phyloP scores from a whole-genome alignment of 345 rosid genomes.

The Aurinia saxatilis region DNA sequence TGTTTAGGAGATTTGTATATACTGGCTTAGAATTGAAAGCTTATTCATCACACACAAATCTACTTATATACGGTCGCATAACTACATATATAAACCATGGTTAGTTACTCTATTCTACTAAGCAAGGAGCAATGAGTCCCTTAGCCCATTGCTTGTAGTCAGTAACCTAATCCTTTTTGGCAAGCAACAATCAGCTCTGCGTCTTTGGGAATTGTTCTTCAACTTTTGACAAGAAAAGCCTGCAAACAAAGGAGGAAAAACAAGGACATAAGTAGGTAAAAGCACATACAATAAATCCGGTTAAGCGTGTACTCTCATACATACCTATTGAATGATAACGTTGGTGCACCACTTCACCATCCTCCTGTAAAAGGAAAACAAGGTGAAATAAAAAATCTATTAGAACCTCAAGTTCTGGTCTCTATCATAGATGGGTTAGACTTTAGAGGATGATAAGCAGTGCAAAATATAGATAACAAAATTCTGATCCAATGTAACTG shows the following conservation, averaged over 20 bases:
- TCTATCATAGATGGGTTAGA: neutral
- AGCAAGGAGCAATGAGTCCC: neutral
- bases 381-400: neutral
- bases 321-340: slow-evolving; percentile 61
- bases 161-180: slow-evolving; percentile 89
- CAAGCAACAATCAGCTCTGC: slow-evolving; percentile 81
- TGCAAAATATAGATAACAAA: neutral
- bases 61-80: neutral
- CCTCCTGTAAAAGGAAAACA: slow-evolving; percentile 50
- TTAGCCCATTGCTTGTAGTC: neutral
- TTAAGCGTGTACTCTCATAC: neutral
- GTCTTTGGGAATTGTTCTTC: slow-evolving; percentile 77
- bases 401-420: neutral
- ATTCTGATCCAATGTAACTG: too few relatives aligned
- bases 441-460: neutral
- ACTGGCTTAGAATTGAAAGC: too few relatives aligned
- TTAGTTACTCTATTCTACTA: neutral
- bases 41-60: too few relatives aligned
- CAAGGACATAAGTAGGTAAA: slow-evolving; percentile 1
- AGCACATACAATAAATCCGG: neutral
- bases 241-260: slow-evolving; percentile 27
- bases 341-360: slow-evolving; percentile 97
- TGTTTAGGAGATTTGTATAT: too few relatives aligned
- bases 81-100: neutral
- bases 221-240: slow-evolving; percentile 58